Conservation (phyloP, 2,329 filamentous ascomycete species). For the Blastomyces parvus region DNA sequence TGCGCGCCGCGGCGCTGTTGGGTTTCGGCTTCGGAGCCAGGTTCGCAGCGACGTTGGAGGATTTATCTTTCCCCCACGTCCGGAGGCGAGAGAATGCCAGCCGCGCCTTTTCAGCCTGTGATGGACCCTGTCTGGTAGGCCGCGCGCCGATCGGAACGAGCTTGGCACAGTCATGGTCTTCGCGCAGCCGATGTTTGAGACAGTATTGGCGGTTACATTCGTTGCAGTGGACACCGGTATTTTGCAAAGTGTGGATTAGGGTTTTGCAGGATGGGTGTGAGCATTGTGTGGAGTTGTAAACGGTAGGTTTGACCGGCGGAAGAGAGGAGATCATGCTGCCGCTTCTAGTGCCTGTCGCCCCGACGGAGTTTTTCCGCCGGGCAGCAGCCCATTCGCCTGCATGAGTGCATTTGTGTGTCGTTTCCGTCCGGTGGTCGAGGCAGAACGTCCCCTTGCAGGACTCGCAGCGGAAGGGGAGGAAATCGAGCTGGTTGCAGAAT, state of each 20-base stretch:
- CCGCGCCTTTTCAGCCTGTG: constrained; percentile 54
- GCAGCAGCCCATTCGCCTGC: constrained; percentile 52
- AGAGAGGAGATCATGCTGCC: constrained; percentile 22
- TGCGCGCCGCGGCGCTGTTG: constrained; percentile 52
- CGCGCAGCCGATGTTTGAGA: constrained; percentile 42
- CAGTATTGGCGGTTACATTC: constrained; percentile 44
- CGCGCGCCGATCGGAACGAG: constrained; percentile 52
- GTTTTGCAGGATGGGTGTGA: constrained; percentile 43
- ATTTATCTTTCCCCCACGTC: constrained; percentile 70
- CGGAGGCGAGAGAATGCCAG: constrained; percentile 68
- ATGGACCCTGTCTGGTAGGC: constrained; percentile 31
- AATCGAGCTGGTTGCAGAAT: constrained; percentile 91
- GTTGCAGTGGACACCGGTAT: constrained; percentile 42
- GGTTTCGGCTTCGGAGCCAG: constrained; percentile 56
- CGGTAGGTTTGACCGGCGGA: constrained; percentile 42
- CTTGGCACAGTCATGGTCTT: constrained; percentile 75
- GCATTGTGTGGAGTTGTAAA: constrained; percentile 47
- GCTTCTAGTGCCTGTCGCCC: constrained; percentile 16
- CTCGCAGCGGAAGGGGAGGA: constrained; percentile 88
- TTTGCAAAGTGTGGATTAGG: constrained; percentile 43
- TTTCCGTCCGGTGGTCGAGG: constrained; percentile 84
- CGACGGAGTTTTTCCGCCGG: constrained; percentile 33
- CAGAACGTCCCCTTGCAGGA: constrained; percentile 79
- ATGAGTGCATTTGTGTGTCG: constrained; percentile 59
- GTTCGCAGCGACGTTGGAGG: constrained; percentile 53